phyloP scores from a whole-genome alignment of 2,329 filamentous ascomycete species.

The Trichoderma citrinoviride region DNA sequence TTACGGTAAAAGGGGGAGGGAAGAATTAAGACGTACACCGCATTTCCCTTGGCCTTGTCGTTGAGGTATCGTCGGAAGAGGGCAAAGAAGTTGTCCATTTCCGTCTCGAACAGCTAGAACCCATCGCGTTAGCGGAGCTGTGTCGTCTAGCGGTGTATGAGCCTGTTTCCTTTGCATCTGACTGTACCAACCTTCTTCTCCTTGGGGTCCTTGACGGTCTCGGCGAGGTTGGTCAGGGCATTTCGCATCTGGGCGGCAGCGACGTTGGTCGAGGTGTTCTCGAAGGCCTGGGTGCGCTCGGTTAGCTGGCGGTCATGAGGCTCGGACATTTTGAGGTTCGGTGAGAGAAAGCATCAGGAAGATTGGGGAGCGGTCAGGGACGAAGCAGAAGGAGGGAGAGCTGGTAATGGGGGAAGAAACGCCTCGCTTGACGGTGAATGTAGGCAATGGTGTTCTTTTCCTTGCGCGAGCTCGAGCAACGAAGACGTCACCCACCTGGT shows the following conservation, averaged over 20 bases:
- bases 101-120: constrained; percentile 83
- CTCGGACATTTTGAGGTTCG: constrained; percentile 2
- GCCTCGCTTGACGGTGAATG: background rate
- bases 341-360: background rate
- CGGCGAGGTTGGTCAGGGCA: constrained; percentile 85
- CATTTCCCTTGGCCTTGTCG: constrained; percentile 97
- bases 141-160: background rate
- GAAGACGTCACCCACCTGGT: constrained; percentile 1
- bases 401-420: background rate
- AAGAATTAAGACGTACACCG: constrained; percentile 55
- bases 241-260: constrained; percentile 99
- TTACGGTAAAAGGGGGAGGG: background rate
- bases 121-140: constrained; percentile 15
- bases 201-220: constrained; percentile 79
- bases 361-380: background rate
- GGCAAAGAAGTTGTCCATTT: constrained; percentile 99
- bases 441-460: background rate
- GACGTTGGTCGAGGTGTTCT: constrained; percentile 98
- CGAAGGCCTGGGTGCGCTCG: constrained; percentile 70
- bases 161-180: background rate
- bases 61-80: constrained; percentile 98
- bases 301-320: constrained; percentile 29
- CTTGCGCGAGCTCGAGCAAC: background rate
- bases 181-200: constrained; percentile 70
- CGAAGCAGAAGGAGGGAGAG: background rate